Conservation (phyloP, 73 alveolate genomes). For the Paramecium pentaurelia region DNA sequence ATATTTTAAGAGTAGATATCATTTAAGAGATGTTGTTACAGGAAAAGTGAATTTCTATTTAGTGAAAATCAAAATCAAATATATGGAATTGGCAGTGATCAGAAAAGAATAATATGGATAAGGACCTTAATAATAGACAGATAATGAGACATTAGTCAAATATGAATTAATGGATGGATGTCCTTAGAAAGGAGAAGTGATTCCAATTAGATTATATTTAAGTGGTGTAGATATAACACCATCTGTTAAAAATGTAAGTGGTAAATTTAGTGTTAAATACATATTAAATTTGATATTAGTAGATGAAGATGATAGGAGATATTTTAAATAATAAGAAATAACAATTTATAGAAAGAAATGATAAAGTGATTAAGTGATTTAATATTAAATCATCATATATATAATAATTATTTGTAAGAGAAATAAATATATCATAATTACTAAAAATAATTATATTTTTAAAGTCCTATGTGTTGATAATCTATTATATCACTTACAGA, state of each 20-base stretch:
- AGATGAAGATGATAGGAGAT: conserved; percentile 97
- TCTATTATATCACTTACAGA: neutral
- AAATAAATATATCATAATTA: neutral
- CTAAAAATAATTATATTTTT: neutral
- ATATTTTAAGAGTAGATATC: conserved; percentile 89
- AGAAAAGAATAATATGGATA: conserved; percentile 80
- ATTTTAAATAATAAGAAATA: conserved; percentile 54
- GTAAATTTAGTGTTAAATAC: conserved; percentile 86
- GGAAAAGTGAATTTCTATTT: conserved; percentile 97
- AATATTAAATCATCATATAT: neutral
- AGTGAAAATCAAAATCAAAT: conserved; percentile 98
- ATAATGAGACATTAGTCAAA: conserved; percentile 89
- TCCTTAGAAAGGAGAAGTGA: conserved; percentile 95
- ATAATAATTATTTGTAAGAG: neutral
- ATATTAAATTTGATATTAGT: conserved; percentile 95
- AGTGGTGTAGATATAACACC: conserved; percentile 98
- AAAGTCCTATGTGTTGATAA: neutral
- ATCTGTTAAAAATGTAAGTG: conserved; percentile 87
- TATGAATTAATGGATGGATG: conserved; percentile 99
- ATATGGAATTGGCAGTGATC: conserved; percentile 98
- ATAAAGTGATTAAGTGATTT: neutral
- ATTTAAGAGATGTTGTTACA: conserved; percentile 91
- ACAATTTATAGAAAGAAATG: conserved; percentile 55
- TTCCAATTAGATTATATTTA: conserved; percentile 97
- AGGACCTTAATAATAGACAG: conserved; percentile 60